Conservation (phyloP, 2,329 filamentous ascomycete genomes). For the Sclerotinia sclerotiorum region DNA sequence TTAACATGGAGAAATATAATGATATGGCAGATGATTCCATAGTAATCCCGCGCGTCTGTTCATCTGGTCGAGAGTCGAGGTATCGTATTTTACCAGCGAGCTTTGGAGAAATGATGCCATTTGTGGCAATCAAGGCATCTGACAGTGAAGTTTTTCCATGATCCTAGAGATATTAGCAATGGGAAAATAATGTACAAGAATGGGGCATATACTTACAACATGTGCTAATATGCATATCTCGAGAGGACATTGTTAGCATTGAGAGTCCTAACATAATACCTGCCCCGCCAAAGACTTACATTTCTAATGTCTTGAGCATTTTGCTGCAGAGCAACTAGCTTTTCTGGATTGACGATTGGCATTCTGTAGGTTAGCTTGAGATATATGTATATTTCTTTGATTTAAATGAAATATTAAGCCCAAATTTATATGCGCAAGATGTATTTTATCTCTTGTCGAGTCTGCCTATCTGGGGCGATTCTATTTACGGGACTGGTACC, state of each 20-base stretch:
- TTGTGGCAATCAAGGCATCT: constrained; percentile 93
- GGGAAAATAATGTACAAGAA: not conserved
- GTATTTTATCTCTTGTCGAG: not conserved
- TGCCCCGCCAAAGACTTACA: constrained; percentile 53
- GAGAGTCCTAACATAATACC: constrained; percentile 18
- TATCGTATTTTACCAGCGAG: constrained; percentile 97
- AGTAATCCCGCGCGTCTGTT: constrained; percentile 95
- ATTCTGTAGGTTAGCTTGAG: constrained; percentile 50
- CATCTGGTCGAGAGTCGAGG: constrained; percentile 91
- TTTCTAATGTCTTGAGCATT: constrained; percentile 89
- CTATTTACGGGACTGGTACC: not conserved
- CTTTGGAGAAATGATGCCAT: constrained; percentile 98
- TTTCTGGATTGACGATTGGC: constrained; percentile 89
- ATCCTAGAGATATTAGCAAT: constrained; percentile 54
- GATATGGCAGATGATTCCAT: constrained; percentile 99
- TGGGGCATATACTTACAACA: constrained; percentile 57
- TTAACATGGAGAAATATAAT: constrained; percentile 88
- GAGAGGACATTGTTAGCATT: constrained; percentile 30
- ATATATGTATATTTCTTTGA: constrained; percentile 22
- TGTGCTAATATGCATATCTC: constrained; percentile 95
- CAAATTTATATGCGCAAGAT: not conserved
- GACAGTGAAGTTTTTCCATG: constrained; percentile 98
- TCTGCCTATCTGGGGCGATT: constrained; percentile 1
- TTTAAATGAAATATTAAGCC: not conserved
- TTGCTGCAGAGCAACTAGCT: constrained; percentile 85